Conservation (phyloP, 176 grass and related monocot genomes). For the Hsuehochloa calcarea region DNA sequence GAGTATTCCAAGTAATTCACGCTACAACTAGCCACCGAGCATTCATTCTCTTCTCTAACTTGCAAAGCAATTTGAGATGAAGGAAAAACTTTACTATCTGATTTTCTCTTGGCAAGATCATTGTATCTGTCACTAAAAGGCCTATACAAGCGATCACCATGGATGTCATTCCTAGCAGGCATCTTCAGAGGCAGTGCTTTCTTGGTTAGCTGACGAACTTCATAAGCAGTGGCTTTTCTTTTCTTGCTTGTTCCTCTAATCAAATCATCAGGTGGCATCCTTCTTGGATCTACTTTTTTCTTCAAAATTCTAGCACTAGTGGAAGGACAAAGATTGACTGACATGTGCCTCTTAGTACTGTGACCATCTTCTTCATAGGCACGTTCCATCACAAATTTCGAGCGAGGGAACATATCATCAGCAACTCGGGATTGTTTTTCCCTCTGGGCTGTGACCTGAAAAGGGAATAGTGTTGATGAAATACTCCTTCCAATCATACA, state of each 20-base stretch:
- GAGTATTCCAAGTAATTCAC: conserved; percentile 17
- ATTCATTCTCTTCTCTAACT: conserved; percentile 41
- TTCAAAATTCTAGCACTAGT: background rate
- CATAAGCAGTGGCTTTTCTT: background rate
- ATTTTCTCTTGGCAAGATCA: conserved; percentile 16
- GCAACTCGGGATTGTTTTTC: background rate
- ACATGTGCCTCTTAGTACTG: background rate
- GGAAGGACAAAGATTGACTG: conserved; percentile 5
- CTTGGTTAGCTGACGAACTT: background rate
- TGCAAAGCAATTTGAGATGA: conserved; percentile 5
- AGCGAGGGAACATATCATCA: background rate
- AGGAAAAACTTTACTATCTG: background rate
- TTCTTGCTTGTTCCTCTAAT: background rate
- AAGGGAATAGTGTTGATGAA: background rate
- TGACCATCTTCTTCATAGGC: background rate
- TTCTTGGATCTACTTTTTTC: conserved; percentile 9
- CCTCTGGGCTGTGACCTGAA: conserved; percentile 11
- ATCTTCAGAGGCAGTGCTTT: background rate
- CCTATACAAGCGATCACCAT: background rate
- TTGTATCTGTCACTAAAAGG: background rate
- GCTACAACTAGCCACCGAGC: conserved; percentile 55
- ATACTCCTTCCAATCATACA: background rate
- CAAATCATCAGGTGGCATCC: background rate
- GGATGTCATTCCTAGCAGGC: background rate
- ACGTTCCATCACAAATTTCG: conserved; percentile 10